Evolutionary conservation across 148 eudicot species (phyloP).

Genomic region (Camellia lanceoleosa): DNA sequence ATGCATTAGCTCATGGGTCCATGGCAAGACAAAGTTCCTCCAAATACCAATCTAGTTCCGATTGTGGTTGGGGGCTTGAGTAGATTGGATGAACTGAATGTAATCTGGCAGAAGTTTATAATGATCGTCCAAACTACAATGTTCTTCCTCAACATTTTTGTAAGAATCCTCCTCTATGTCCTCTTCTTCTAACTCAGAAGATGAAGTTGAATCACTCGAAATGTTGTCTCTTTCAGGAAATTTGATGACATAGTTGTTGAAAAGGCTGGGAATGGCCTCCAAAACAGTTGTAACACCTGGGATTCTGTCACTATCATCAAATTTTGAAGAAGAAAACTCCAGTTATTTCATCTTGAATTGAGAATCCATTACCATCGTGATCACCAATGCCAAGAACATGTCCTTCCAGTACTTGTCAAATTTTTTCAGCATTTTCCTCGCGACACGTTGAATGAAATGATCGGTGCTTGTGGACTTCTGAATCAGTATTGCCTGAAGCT

Average conservation of each 20-base stretch:
- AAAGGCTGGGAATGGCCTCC: background rate
- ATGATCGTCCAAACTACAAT: background rate
- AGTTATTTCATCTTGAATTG: constrained; percentile 28
- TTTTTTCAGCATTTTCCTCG: constrained; percentile 12
- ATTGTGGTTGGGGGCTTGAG: background rate
- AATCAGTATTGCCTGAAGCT: constrained; percentile 22
- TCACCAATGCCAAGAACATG: constrained; percentile 19
- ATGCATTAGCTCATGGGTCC: background rate
- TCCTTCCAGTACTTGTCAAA: constrained; percentile 24
- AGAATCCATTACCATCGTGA: constrained; percentile 30
- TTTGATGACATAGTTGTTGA: background rate
- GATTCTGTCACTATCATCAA: background rate
- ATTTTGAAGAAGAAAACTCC: background rate
- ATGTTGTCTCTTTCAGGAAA: background rate
- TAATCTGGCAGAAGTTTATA: constrained; percentile 1
- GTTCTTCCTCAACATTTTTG: background rate
- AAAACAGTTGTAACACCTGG: background rate
- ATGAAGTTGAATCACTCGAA: background rate
- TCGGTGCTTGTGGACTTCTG: constrained; percentile 21
- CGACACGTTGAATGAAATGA: constrained; percentile 16
- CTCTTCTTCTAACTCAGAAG: background rate
- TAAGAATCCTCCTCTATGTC: background rate
- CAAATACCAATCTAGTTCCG: constrained; percentile 15
- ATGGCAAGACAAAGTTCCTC: constrained; percentile 9
- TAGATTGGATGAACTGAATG: background rate